Percentiles rank a stretch among this genome's conserved stretches.
Evolutionary conservation across 768 basidiomycete species (phyloP).

Genomic region (Myochromella boudieri): DNA sequence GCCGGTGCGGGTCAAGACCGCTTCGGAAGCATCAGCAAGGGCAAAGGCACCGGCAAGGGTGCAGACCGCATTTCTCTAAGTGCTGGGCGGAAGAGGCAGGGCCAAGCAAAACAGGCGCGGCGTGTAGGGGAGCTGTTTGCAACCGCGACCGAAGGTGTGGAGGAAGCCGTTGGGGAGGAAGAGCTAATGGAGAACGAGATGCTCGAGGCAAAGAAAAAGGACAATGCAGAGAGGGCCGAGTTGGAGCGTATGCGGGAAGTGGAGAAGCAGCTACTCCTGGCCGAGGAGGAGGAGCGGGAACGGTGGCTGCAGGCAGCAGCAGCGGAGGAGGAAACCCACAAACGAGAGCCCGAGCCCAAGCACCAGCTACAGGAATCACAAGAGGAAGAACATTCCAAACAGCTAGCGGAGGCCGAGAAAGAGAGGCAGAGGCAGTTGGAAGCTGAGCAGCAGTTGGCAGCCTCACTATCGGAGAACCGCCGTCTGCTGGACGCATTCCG

Average conservation of each 20-base stretch:
- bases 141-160: neutral
- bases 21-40: constrained; percentile 4
- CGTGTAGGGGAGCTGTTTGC: constrained; percentile 12
- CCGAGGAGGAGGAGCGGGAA: constrained; percentile 10
- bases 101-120: neutral
- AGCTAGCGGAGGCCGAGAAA: neutral
- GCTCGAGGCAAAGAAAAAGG: constrained; percentile 55
- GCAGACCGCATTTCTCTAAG: constrained; percentile 2
- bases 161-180: neutral
- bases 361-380: neutral
- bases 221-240: constrained; percentile 15
- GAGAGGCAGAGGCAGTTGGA: constrained; percentile 3
- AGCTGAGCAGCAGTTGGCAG: constrained; percentile 4
- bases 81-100: constrained; percentile 3
- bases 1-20: neutral
- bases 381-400: neutral
- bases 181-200: neutral
- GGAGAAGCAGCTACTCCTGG: constrained; percentile 9
- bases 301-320: constrained; percentile 1
- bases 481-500: constrained; percentile 7
- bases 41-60: neutral
- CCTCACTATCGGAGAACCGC: constrained; percentile 7
- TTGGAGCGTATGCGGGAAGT: constrained; percentile 19
- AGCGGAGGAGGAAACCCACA: constrained; percentile 11
- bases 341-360: neutral